These are phyloP conservation scores for Porpolomopsis calyptriformis DNA, from an alignment of 768 basidiomycete species.

Conservation along the genomic window DNA sequence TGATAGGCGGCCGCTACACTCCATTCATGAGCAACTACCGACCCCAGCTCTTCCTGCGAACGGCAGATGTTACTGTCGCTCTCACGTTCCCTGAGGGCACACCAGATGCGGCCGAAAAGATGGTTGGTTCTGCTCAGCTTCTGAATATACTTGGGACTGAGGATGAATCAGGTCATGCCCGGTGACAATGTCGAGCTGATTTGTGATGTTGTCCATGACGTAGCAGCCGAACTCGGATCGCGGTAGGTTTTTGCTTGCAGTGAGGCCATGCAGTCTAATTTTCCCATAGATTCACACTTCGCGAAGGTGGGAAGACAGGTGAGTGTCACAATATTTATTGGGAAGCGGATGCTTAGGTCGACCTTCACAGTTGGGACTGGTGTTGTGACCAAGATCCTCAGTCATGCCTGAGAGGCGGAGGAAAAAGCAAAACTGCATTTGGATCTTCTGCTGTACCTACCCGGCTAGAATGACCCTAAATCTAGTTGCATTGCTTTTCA, in stretches of 20 bases:
- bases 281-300: conserved; percentile 62
- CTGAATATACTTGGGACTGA: not conserved
- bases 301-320: conserved; percentile 92
- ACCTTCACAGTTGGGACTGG: conserved; percentile 72
- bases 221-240: conserved; percentile 82
- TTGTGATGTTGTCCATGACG: conserved; percentile 71
- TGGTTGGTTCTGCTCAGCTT: conserved; percentile 38
- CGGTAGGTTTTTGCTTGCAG: conserved; percentile 32
- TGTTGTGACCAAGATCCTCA: conserved; percentile 78
- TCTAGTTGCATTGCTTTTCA: too few species aligned
- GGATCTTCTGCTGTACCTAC: too few species aligned
- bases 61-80: conserved; percentile 81
- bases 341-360: conserved; percentile 7
- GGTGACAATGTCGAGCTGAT: conserved; percentile 96
- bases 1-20: conserved; percentile 64
- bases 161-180: conserved; percentile 66
- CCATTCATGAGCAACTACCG: conserved; percentile 92
- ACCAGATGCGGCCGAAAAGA: conserved; percentile 71
- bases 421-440: too few species aligned
- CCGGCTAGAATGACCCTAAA: too few species aligned
- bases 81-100: conserved; percentile 84
- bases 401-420: conserved; percentile 21
- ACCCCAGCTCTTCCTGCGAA: conserved; percentile 92
- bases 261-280: conserved; percentile 6
- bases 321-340: conserved; percentile 19